Evolutionary conservation across 306 rosid genomes (phyloP).

Genomic region (Urtica urens): DNA sequence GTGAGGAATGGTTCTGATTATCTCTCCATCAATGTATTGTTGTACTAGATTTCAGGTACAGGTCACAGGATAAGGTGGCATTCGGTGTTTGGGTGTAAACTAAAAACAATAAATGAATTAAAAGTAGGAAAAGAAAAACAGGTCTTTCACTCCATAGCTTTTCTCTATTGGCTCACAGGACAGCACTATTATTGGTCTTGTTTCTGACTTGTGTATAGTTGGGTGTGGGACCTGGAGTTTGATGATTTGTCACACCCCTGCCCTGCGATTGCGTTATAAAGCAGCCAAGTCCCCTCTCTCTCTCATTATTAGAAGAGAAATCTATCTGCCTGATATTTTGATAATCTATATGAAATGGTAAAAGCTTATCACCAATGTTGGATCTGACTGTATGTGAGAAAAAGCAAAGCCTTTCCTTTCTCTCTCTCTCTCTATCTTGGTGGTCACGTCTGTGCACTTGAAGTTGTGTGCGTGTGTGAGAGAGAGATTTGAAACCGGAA

Average conservation of each 20-base stretch:
- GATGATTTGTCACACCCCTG: conserved; percentile 55
- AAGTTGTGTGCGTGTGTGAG: no score
- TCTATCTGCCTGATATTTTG: conserved; percentile 40
- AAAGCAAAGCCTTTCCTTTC: conserved; percentile 34
- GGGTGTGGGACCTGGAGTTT: conserved; percentile 31
- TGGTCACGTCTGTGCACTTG: conserved; percentile 28
- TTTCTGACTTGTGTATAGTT: conserved; percentile 14
- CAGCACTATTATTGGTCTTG: conserved; percentile 9
- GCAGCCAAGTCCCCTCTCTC: conserved; percentile 27
- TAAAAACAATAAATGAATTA: no score
- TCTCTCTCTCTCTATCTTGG: not conserved
- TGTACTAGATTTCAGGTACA: not conserved
- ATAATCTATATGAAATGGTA: conserved; percentile 42
- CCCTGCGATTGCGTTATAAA: conserved; percentile 43
- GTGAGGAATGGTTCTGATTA: not conserved
- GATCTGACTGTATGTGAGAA: conserved; percentile 53
- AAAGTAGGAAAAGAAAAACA: no score
- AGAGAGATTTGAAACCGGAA: no score
- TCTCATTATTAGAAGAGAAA: conserved; percentile 29
- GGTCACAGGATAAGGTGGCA: not conserved
- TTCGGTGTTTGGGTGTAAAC: not conserved
- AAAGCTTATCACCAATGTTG: conserved; percentile 46
- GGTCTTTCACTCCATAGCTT: not conserved
- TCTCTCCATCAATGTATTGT: not conserved
- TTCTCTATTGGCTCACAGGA: not conserved